These are phyloP conservation scores for Fusarium transvaalense DNA, from an alignment of 2,329 filamentous ascomycete species.

Conservation along the genomic window DNA sequence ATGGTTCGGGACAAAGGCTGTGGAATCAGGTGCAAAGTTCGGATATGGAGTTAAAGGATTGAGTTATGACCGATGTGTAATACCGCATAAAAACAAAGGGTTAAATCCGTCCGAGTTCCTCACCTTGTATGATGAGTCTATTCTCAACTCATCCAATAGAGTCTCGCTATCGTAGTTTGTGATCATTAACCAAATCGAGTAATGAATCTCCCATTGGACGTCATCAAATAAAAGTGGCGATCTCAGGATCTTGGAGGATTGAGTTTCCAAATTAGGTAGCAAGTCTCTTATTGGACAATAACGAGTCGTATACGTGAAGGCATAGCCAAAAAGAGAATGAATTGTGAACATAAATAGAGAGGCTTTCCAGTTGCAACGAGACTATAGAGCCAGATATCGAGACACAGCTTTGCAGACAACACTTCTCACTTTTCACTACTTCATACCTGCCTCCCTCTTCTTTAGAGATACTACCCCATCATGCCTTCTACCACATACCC, in stretches of 20 bases:
- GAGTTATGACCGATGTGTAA: neutral
- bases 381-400: neutral
- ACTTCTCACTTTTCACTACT: neutral
- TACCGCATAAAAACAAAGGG: neutral
- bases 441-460: too few species aligned
- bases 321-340: neutral
- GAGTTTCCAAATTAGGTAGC: conserved; percentile 11
- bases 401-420: neutral
- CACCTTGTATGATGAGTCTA: neutral
- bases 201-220: conserved; percentile 22
- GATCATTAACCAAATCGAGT: neutral
- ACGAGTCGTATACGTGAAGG: too few species aligned
- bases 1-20: neutral
- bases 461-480: rapidly evolving
- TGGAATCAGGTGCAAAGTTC: neutral
- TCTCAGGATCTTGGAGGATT: too few species aligned
- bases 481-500: conserved; percentile 19
- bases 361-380: rapidly evolving
- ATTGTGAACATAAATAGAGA: neutral
- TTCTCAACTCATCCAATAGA: neutral
- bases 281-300: conserved; percentile 19
- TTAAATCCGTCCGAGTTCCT: conserved; percentile 8
- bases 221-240: neutral
- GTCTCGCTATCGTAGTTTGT: rapidly evolving
- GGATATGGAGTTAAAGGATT: conserved; percentile 8